Percentiles rank a stretch among this genome's conserved stretches.
Evolutionary conservation across 805 yeast species (phyloP).

Genomic region (Tanozyma kutaoensis): DNA sequence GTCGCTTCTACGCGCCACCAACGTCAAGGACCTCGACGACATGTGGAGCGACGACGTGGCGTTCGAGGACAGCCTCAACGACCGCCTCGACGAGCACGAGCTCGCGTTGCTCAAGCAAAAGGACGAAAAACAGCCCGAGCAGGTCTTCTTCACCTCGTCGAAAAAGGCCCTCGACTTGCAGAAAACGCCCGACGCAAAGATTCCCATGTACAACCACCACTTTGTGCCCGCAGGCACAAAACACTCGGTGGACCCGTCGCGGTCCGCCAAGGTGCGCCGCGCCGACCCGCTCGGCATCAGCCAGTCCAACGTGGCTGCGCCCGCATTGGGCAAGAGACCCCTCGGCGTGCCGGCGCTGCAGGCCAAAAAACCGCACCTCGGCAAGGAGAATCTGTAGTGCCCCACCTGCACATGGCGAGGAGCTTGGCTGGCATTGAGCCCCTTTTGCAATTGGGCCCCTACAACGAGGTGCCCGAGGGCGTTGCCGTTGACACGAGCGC

Average conservation of each 20-base stretch:
- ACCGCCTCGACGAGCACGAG: slow-evolving; percentile 12
- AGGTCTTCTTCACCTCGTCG: neutral
- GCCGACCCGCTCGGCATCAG: too few species aligned
- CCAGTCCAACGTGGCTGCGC: too few species aligned
- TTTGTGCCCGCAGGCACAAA: slow-evolving; percentile 33
- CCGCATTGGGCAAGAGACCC: too few species aligned
- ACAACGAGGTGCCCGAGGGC: slow-evolving; percentile 23
- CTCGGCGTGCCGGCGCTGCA: too few species aligned
- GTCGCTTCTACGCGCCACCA: too few species aligned
- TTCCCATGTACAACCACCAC: slow-evolving; percentile 42
- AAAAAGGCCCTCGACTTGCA: neutral
- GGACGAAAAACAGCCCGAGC: neutral
- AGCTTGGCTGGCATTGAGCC: slow-evolving; percentile 2
- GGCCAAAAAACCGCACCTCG: too few species aligned
- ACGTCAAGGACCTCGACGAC: too few species aligned
- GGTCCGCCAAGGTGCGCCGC: slow-evolving; percentile 50
- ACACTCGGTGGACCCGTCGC: slow-evolving; percentile 50
- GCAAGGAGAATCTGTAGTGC: too few species aligned
- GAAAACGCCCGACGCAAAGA: neutral
- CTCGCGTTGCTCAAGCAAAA: slow-evolving; percentile 3
- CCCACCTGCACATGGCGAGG: too few species aligned
- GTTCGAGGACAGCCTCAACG: slow-evolving; percentile 2
- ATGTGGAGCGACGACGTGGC: too few species aligned
- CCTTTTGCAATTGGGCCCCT: slow-evolving; percentile 20
- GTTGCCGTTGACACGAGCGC: slow-evolving; percentile 12